Conservation (phyloP, 495 filamentous ascomycete species). For the Penicillium mononematosum region DNA sequence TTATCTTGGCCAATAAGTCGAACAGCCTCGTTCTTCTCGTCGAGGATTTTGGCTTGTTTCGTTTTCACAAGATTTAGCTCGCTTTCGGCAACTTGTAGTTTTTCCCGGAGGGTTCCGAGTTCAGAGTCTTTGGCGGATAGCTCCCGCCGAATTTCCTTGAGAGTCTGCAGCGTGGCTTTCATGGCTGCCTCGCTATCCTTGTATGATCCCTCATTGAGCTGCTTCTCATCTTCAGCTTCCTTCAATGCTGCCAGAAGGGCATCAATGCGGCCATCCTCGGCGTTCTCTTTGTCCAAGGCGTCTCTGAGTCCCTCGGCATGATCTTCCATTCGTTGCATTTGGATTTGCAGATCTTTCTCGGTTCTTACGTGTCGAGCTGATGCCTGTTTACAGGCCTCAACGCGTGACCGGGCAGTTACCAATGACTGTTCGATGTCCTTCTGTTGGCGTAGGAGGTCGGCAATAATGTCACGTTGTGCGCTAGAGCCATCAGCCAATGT, state of each 20-base stretch:
- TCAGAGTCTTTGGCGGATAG: slow-evolving; percentile 41
- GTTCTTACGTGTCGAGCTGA: slow-evolving; percentile 43
- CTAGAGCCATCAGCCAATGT: slow-evolving; percentile 24
- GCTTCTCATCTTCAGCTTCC: slow-evolving; percentile 52
- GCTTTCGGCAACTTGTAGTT: slow-evolving; percentile 55
- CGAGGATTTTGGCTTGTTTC: slow-evolving; percentile 53
- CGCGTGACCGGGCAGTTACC: slow-evolving; percentile 29
- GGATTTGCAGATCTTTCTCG: slow-evolving; percentile 51
- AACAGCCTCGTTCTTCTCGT: slow-evolving; percentile 65
- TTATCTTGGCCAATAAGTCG: slow-evolving; percentile 50
- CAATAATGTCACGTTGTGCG: slow-evolving; percentile 45
- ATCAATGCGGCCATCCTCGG: slow-evolving; percentile 62
- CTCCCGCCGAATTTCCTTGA: slow-evolving; percentile 42
- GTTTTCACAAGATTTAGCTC: slow-evolving; percentile 53
- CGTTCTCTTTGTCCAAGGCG: slow-evolving; percentile 57
- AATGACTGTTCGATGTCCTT: slow-evolving; percentile 36
- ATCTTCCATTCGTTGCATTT: slow-evolving; percentile 57
- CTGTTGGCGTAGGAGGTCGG: slow-evolving; percentile 41
- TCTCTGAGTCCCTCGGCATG: slow-evolving; percentile 56
- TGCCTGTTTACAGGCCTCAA: slow-evolving; percentile 41
- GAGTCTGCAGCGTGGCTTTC: slow-evolving; percentile 43
- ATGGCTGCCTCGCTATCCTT: slow-evolving; percentile 54
- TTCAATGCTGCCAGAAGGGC: slow-evolving; percentile 52
- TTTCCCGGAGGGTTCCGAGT: slow-evolving; percentile 40
- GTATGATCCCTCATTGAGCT: slow-evolving; percentile 45